Evolutionary conservation across 2,329 filamentous ascomycete species (phyloP).

Genomic region (Fusarium sp.): DNA sequence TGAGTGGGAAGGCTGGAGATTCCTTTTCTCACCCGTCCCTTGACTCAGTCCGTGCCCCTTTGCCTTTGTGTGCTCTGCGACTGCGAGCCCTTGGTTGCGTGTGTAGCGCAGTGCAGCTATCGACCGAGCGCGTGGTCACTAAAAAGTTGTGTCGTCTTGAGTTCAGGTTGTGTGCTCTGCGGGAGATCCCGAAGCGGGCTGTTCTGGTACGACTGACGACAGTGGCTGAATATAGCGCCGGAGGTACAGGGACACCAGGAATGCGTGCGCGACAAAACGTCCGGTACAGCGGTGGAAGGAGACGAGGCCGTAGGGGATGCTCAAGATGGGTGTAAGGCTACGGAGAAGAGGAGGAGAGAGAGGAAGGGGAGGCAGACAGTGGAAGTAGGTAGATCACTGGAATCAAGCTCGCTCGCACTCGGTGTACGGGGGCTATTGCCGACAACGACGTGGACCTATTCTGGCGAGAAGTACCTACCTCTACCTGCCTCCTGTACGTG

Average conservation of each 20-base stretch:
- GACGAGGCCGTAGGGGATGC: not conserved
- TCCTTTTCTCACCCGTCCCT: not conserved
- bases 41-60: not conserved
- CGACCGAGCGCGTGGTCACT: slow-evolving; percentile 18
- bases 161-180: slow-evolving; percentile 29
- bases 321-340: not conserved
- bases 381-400: slow-evolving; percentile 4
- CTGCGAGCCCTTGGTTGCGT: slow-evolving; percentile 4
- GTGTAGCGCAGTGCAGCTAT: not conserved
- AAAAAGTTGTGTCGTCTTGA: slow-evolving; percentile 9
- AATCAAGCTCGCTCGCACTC: not conserved
- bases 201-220: slow-evolving; percentile 44
- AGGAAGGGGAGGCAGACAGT: not conserved
- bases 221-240: slow-evolving; percentile 44
- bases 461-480: not conserved
- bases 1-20: not conserved
- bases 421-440: slow-evolving; percentile 4
- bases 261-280: slow-evolving; percentile 28
- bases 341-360: not conserved
- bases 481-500: not conserved
- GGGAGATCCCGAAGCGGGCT: slow-evolving; percentile 43
- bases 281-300: slow-evolving; percentile 3
- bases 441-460: slow-evolving; percentile 4
- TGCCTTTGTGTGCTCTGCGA: slow-evolving; percentile 6
- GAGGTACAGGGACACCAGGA: slow-evolving; percentile 28